Base-by-base conservation (phyloP, 139 green algal genomes). In the Volvox africanus region DNA sequence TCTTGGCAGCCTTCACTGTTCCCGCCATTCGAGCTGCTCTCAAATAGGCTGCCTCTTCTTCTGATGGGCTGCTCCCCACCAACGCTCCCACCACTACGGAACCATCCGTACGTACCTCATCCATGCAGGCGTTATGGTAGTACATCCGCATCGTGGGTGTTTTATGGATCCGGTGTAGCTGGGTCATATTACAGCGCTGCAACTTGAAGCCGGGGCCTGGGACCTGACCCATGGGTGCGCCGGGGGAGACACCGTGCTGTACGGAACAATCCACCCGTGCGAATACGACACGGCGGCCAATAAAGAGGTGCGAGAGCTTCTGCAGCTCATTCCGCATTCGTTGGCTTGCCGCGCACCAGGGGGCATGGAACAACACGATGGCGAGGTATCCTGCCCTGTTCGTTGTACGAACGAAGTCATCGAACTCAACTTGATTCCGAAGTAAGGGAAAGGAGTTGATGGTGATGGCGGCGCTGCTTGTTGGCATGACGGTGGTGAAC, bases 81-180 rank as follows among this genome's bases (percentile, higher is more conserved):
- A n/a, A n/a, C n/a, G n/a, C n/a, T n/a, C n/a, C n/a, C 30, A 44
- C 14, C 75, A 22, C 75, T 5, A 30, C 30, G 75, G 6, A 44
- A 80, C n/a, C 24, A 80, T 82, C 17, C 55, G 76, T 19, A 6
- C 65, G 65, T 73, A 89, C 84, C 84, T 89, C 84, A 21, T 89
- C 84, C 28, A 89, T 36, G 84, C 84, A 89, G 69, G 68, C 14
- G 37, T 89, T 89, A 28, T 55, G 30, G 37, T 33, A 89, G 84
- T 89, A 89, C 69, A 89, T 82, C 35, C 84, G 68, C 37, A 89
- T 50, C 28, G 84, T 89, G 37, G 84, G 84, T 9, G 84, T 89
- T 68, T 89, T 89, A 68, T 71, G 37, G n/a, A 89, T 71, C 16
- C 84, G 84, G 67, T 89, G 84, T 26, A 69, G 71, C 84, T 89